Evolutionary conservation across 768 basidiomycete genomes (phyloP), one percentile per base, ranked within the genome.

Genomic region (Rhodotorula babjevae): DNA sequence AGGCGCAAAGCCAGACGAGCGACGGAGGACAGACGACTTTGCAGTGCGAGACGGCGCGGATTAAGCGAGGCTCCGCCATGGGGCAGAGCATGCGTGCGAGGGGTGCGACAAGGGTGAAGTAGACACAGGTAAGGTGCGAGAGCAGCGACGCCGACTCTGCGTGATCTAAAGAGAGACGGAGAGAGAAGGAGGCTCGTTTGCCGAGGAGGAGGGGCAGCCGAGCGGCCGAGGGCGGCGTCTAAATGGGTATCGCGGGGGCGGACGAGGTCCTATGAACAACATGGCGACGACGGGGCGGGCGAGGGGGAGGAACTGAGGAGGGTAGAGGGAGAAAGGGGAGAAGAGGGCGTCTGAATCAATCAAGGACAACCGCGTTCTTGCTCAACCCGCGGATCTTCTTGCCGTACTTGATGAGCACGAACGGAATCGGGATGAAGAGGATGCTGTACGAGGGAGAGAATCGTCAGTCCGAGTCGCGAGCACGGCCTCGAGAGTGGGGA

Each of bases 401-500:
- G 25, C 77, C 77, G 57, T 57, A 56, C 55, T 68, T 68, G 68
- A 55, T 67, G 23, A 78, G 72, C 8, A 78, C 42, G 64, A 69
- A 75, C 0, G 77, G 76, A 0, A 61, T 61, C 11, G 73, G 76
- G 11, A 74, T 42, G 66, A 74, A 74, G 31, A 76, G 47, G 64
- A 71, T 44, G 0, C 58, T 59, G 58, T 14, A n/a, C 10, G 40
- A 23, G 11, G 4, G 19, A 27, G 11, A 23, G 14, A 2, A 33
- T 10, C 19, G 14, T 46, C 44, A 46, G 44, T 18, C 44, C 6
- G 18, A 11, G 44, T 18, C 12, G 31, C 31, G 29, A 15, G n/a
- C n/a, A n/a, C n/a, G n/a, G n/a, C n/a, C n/a, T n/a, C n/a, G n/a
- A n/a, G n/a, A n/a, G 29, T 19, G 49, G 44, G 47, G 42, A 29